phyloP scores from a whole-genome alignment of 306 rosid genomes.

The Arachis stenosperma region DNA sequence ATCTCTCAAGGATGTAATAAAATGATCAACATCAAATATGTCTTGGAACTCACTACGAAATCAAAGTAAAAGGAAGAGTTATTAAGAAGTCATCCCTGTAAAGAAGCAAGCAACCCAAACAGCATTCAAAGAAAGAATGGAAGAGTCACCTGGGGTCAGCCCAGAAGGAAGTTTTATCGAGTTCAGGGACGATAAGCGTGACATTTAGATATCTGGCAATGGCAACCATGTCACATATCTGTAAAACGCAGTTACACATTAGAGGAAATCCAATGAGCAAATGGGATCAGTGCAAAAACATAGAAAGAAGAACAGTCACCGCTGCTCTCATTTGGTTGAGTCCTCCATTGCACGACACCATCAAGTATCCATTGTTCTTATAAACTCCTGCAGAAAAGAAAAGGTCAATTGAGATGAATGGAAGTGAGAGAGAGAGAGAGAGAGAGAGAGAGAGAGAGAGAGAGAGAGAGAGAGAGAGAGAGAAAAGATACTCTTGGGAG shows the following conservation, averaged over 20 bases:
- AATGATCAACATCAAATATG: slow-evolving; percentile 92
- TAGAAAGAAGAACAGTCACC: slow-evolving; percentile 52
- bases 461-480: no score
- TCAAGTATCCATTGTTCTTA: slow-evolving; percentile 88
- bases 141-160: slow-evolving; percentile 90
- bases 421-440: no score
- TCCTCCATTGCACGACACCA: slow-evolving; percentile 98
- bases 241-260: slow-evolving; percentile 29
- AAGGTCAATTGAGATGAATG: no score
- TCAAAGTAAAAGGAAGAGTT: slow-evolving; percentile 9
- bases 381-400: slow-evolving; percentile 63
- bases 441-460: no score
- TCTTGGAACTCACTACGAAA: slow-evolving; percentile 84
- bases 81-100: slow-evolving; percentile 2
- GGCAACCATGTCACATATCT: slow-evolving; percentile 99
- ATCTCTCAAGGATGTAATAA: slow-evolving; percentile 92
- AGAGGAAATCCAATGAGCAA: background rate
- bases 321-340: slow-evolving; percentile 99
- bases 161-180: slow-evolving; percentile 96
- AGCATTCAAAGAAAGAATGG: slow-evolving; percentile 2
- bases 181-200: slow-evolving; percentile 90
- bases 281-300: background rate
- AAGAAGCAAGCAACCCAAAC: background rate
- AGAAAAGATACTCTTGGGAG: slow-evolving; percentile 68
- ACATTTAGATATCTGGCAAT: slow-evolving; percentile 92